Evolutionary conservation across 2,329 filamentous ascomycete species (phyloP), one percentile per base, ranked within the genome.

Genomic region (Paracoccidioides lutzii): DNA sequence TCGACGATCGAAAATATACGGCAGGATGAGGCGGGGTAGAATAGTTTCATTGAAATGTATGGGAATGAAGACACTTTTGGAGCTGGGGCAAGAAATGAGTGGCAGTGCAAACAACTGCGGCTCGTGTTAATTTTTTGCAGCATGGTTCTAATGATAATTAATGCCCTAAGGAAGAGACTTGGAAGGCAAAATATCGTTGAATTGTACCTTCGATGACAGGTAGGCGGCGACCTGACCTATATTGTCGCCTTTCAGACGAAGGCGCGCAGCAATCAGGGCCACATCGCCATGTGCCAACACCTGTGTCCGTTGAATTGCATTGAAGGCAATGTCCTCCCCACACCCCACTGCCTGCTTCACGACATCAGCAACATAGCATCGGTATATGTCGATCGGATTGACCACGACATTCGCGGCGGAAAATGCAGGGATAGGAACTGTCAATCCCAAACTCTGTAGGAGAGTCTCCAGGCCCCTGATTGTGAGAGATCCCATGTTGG

Each of bases 251-350:
- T 86, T 91, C 65, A 91, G 72, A 59, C 88, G 79, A 60, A 95
- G 78, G n/a, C 88, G 86, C 14, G 89, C 87, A 7, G 88, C 82
- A 7, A 88, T 84, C 51, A 94, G 72, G 53, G 87, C 80, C 63
- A 94, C 73, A 71, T 95, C 89, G 51, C 89, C 89, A 75, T 90
- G 89, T 62, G 94, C 89, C 33, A 90, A 76, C 43, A 83, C 81
- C 59, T 81, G 77, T 4, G 88, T 91, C 86, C 87, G 91, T 73
- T 86, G 81, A 45, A 95, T 75, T 42, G 82, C 82, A 32, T 82
- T 81, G 72, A 87, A 90, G 67, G 94, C 84, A 63, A 90, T 82
- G 55, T 78, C 75, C 38, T 78, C 69, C 56, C 87, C 84, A 32
- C 88, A 84, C 22, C 84, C 85, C 3, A 85, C 87, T 58, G 89